A percentile compares a stretch with the other conserved stretches of the same genome.
Evolutionary conservation across 129 eudicot genomes (phyloP).

Genomic region (Arctium minus): DNA sequence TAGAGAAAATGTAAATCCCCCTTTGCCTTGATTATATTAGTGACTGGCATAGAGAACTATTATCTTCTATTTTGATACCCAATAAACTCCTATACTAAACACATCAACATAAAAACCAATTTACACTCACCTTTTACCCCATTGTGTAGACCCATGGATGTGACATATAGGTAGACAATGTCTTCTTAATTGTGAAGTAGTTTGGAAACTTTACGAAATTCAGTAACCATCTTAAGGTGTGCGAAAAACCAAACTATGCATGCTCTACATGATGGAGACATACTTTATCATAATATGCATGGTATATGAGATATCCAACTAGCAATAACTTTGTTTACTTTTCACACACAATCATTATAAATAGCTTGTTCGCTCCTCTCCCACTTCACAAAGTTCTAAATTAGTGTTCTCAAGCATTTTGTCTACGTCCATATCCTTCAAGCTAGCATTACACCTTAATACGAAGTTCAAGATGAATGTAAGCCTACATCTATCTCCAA

Average conservation of each 20-base stretch:
- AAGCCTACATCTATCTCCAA: constrained; percentile 23
- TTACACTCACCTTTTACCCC: not conserved
- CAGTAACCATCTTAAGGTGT: not conserved
- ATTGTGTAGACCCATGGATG: not conserved
- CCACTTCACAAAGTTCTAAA: constrained; percentile 3
- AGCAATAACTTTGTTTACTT: constrained; percentile 20
- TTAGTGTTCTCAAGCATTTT: not conserved
- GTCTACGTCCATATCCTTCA: constrained; percentile 18
- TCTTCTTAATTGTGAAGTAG: not conserved
- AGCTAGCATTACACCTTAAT: constrained; percentile 10
- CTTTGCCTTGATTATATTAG: not conserved
- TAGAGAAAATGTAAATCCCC: not conserved
- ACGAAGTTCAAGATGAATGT: constrained; percentile 64
- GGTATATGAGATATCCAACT: not conserved
- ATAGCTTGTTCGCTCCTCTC: constrained; percentile 21
- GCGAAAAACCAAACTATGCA: not conserved
- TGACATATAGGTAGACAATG: not conserved
- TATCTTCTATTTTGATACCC: not conserved
- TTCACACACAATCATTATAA: constrained; percentile 28
- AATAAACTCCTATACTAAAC: not conserved
- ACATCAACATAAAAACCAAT: not conserved
- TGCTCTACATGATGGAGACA: not conserved
- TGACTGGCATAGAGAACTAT: not conserved
- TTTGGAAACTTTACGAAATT: not conserved
- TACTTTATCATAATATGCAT: not conserved